Evolutionary conservation across 176 grass and related monocot species (phyloP).

Genomic region (Echinochloa phyllopogon): DNA sequence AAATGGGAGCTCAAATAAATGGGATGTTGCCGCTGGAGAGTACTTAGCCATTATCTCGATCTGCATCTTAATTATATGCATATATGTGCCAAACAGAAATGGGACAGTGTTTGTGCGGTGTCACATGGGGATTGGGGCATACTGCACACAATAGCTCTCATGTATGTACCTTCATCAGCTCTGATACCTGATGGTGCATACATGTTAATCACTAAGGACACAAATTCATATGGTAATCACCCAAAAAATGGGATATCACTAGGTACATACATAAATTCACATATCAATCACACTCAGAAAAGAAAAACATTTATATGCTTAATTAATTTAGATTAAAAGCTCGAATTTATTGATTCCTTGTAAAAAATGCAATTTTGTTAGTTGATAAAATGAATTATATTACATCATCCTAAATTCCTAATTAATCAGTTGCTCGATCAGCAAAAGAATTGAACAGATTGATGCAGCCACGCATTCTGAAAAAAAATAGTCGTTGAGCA

Average conservation of each 20-base stretch:
- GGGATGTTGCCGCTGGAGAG: slow-evolving; percentile 23
- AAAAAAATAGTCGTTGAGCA: not conserved
- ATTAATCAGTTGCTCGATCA: not conserved
- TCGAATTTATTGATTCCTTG: not conserved
- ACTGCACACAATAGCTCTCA: not conserved
- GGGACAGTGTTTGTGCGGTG: slow-evolving; percentile 29
- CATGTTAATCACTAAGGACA: too few relatives aligned
- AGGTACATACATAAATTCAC: not conserved
- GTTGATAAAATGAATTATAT: not conserved
- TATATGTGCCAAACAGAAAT: slow-evolving; percentile 34
- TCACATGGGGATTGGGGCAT: slow-evolving; percentile 29
- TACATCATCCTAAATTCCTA: too few relatives aligned
- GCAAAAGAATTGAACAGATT: not conserved
- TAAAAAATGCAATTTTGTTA: not conserved
- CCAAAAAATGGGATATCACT: not conserved
- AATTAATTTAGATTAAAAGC: not conserved
- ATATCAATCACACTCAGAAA: not conserved
- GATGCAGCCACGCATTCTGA: not conserved
- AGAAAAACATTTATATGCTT: not conserved
- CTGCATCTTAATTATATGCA: slow-evolving; percentile 6
- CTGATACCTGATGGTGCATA: not conserved
- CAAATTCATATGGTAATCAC: too few relatives aligned
- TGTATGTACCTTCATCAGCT: not conserved
- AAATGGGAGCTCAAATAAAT: slow-evolving; percentile 40
- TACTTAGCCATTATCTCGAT: slow-evolving; percentile 32